Conservation (phyloP, 768 basidiomycete species). For the Tremella yokohamensis region DNA sequence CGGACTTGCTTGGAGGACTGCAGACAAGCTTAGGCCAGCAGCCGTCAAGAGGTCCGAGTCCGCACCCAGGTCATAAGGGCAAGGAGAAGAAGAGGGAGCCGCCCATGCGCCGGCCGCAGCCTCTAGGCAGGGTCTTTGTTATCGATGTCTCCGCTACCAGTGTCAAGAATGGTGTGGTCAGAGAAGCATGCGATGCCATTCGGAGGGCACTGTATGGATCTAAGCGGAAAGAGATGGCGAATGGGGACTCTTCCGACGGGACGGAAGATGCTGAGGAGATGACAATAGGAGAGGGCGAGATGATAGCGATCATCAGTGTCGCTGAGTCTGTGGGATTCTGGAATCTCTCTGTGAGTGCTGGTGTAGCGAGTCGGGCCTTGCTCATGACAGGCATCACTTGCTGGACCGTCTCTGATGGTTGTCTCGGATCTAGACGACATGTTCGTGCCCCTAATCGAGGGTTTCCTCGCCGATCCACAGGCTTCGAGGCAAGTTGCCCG, state of each 20-base stretch:
- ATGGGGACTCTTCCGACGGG: slow-evolving; percentile 51
- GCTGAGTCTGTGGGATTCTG: slow-evolving; percentile 80
- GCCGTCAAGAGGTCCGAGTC: slow-evolving; percentile 25
- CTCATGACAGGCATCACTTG: slow-evolving; percentile 15
- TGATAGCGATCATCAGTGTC: slow-evolving; percentile 76
- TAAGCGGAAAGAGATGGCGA: slow-evolving; percentile 52
- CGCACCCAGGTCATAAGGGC: slow-evolving; percentile 30
- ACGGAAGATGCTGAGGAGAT: slow-evolving; percentile 35
- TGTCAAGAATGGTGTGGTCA: slow-evolving; percentile 66
- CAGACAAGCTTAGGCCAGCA: slow-evolving; percentile 37
- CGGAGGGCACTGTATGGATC: slow-evolving; percentile 64
- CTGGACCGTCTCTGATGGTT: slow-evolving; percentile 60
- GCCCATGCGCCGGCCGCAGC: slow-evolving; percentile 46
- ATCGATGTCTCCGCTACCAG: slow-evolving; percentile 76
- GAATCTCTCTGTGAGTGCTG: slow-evolving; percentile 63
- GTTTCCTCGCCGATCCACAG: slow-evolving; percentile 71
- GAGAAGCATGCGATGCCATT: slow-evolving; percentile 64
- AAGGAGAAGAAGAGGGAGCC: slow-evolving; percentile 33
- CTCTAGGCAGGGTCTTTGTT: slow-evolving; percentile 76
- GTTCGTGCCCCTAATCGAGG: slow-evolving; percentile 70
- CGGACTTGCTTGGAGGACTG: slow-evolving; percentile 41
- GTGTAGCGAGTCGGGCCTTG: not conserved
- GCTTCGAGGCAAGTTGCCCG: slow-evolving; percentile 63
- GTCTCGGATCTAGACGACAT: slow-evolving; percentile 89
- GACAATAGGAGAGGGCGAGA: slow-evolving; percentile 27